phyloP scores from a whole-genome alignment of 441 rosid species.

The Populus tomentosa region DNA sequence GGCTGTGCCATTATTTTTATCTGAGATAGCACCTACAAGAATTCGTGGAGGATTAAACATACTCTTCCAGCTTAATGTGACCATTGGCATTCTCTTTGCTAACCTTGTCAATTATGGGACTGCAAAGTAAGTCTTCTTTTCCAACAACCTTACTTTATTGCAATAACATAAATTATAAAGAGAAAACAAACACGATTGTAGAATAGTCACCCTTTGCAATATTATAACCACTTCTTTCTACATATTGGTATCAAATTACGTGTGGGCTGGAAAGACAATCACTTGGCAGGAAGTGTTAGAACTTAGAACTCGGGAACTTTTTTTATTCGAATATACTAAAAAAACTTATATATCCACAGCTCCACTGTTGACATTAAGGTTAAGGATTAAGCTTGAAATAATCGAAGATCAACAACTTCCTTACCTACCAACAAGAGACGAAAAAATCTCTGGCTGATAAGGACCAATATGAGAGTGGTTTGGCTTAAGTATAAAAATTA shows the following conservation, averaged over 20 bases:
- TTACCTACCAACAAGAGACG: too few relatives aligned
- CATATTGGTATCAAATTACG: neutral
- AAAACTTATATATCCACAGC: neutral
- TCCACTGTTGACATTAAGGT: neutral
- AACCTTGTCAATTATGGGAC: constrained; percentile 85
- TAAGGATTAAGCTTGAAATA: neutral
- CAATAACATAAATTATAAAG: neutral
- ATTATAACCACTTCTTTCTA: neutral
- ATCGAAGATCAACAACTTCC: neutral
- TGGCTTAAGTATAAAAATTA: neutral
- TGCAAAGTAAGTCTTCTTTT: constrained; percentile 48
- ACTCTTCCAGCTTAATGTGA: constrained; percentile 84
- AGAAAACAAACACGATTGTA: neutral
- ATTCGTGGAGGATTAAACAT: constrained; percentile 90
- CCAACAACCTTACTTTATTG: neutral
- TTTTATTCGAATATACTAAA: neutral
- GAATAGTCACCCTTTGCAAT: neutral
- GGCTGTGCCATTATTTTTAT: constrained; percentile 90
- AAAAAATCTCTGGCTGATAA: neutral
- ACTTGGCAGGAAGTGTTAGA: neutral
- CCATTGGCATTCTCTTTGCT: constrained; percentile 90
- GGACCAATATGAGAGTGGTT: neutral
- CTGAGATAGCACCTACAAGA: constrained; percentile 90
- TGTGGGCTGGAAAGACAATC: neutral
- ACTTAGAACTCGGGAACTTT: neutral